Percentiles rank a stretch among this genome's conserved stretches.
Conservation (phyloP, 2,329 filamentous ascomycete genomes). For the Fusarium citri region DNA sequence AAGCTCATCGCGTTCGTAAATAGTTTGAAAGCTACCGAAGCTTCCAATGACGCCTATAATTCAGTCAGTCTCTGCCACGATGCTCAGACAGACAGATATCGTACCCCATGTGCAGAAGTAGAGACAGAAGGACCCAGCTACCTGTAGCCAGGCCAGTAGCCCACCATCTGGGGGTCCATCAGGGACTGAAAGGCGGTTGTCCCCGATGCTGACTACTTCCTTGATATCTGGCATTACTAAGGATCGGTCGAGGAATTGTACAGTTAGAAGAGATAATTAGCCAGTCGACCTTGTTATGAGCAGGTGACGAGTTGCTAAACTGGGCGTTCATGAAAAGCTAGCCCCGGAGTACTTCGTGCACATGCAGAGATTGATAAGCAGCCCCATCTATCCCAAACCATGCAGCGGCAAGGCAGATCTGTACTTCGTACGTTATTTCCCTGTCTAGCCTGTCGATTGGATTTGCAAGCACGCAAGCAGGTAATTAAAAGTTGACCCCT, state of each 20-base stretch:
- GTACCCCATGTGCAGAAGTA: conserved; percentile 45
- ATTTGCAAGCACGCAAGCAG: background rate
- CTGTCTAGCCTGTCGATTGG: background rate
- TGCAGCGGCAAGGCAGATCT: background rate
- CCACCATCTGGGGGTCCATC: conserved; percentile 33
- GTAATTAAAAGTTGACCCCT: background rate
- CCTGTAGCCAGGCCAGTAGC: conserved; percentile 38
- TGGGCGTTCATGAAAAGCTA: rapidly evolving
- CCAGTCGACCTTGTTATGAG: background rate
- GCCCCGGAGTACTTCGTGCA: background rate
- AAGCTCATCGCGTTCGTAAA: conserved; percentile 36
- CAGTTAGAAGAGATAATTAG: rapidly evolving
- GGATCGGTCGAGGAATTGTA: background rate
- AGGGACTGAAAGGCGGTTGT: background rate
- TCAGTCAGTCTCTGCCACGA: rapidly evolving
- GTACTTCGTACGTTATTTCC: background rate
- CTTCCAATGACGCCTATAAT: conserved; percentile 35
- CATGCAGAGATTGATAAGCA: background rate
- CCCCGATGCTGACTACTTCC: background rate
- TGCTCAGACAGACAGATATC: background rate
- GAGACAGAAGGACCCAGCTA: conserved; percentile 38
- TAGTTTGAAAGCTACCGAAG: conserved; percentile 43
- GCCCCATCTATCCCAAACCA: background rate
- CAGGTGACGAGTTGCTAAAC: background rate
- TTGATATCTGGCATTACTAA: background rate